Evolutionary conservation across 306 rosid genomes (phyloP), one percentile per base, ranked within the genome.

Genomic region (Begonia loranthoides): DNA sequence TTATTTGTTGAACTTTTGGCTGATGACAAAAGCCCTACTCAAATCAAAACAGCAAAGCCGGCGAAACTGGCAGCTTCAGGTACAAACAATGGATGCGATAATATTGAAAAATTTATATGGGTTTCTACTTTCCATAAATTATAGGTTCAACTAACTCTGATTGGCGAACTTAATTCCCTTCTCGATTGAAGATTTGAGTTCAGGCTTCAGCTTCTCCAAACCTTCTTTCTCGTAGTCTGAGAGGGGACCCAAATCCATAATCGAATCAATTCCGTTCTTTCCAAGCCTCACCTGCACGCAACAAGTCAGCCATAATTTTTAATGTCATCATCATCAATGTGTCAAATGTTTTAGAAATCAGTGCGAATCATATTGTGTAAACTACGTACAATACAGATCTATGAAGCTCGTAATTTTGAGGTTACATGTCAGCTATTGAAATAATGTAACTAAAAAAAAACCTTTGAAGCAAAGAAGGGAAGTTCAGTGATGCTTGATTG

Each of bases 401-500:
- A 1, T 19, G 22, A 19, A 4, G 22, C 22, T 19, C 3, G 22
- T 19, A 19, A n/a, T n/a, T n/a, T n/a, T n/a, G 22, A 19, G 22
- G 22, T 19, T 28, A 4, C 36, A 4, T 4, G 2, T 28, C 8
- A 28, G 5, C 36, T 4, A 4, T 4, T 28, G 36, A 28, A 28
- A 28, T 28, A 8, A 28, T 1, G 9, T 28, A 28, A 28, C 1
- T 4, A 28, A 28, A 28, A 28, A 7, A 28, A 56, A 49, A 90
- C 99, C 99, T 90, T 82, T 16, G 99, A 90, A 58, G 99, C 94
- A 69, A 90, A 90, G 99, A 86, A 90, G 52, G 99, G 95, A 53
- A 90, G 94, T 24, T 90, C 95, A 13, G 95, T 74, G 66, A 90
- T 52, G 41, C 6, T 72, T 55, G 99, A 90, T 71, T 90, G 95